These are phyloP conservation scores for Cantharellus cinnabarinus DNA, from an alignment of 768 basidiomycete species.

Conservation along the genomic window DNA sequence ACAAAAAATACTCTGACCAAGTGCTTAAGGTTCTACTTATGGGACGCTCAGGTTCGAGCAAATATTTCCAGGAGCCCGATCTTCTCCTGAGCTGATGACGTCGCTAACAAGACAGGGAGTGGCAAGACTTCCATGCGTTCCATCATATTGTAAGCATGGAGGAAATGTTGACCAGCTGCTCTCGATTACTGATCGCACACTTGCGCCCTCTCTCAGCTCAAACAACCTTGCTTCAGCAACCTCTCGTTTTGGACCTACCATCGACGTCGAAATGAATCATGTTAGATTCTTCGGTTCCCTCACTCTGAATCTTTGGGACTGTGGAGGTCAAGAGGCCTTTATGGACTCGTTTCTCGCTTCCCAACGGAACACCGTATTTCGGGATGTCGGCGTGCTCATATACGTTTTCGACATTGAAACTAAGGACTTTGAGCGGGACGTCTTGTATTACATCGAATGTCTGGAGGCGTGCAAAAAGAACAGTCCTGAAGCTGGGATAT, in stretches of 20 bases:
- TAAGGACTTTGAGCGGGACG: slow-evolving; percentile 54
- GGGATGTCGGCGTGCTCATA: slow-evolving; percentile 90
- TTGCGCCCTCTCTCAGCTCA: slow-evolving; percentile 32
- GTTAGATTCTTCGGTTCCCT: slow-evolving; percentile 93
- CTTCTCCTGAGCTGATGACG: not conserved
- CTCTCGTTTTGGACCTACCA: slow-evolving; percentile 80
- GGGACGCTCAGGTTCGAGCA: slow-evolving; percentile 59
- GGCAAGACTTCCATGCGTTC: slow-evolving; percentile 89
- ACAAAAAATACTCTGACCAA: not conserved
- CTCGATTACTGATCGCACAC: slow-evolving; percentile 3
- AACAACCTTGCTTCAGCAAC: slow-evolving; percentile 89
- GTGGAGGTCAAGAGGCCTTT: slow-evolving; percentile 94
- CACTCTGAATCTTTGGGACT: slow-evolving; percentile 94
- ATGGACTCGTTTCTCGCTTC: slow-evolving; percentile 91
- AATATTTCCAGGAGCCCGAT: not conserved
- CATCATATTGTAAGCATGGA: slow-evolving; percentile 72
- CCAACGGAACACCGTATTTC: slow-evolving; percentile 86
- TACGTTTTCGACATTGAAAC: slow-evolving; percentile 96
- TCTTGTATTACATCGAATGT: slow-evolving; percentile 84
- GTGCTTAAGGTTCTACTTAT: slow-evolving; percentile 73
- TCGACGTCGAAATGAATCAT: slow-evolving; percentile 95
- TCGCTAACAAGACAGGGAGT: slow-evolving; percentile 15
- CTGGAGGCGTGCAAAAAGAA: slow-evolving; percentile 59
- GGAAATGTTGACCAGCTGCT: not conserved
- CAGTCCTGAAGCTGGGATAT: slow-evolving; percentile 68